Conservation (phyloP, 176 grass and related monocot species). For the Juncus inflexus region DNA sequence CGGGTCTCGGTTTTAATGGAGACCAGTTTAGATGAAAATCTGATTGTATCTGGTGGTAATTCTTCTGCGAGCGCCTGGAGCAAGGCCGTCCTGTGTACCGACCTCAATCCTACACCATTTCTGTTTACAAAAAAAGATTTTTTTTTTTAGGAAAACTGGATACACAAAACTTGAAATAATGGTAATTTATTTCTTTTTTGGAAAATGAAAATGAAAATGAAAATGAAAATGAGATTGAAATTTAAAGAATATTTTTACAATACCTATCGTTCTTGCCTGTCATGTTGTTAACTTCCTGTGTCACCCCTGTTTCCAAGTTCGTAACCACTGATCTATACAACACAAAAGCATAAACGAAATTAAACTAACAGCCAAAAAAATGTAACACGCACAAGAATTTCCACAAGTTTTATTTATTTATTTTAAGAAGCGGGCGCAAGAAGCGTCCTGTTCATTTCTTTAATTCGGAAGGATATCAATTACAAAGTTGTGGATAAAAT, state of each 20-base stretch:
- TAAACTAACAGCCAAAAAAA: not conserved
- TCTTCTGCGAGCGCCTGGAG: constrained; percentile 56
- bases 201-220: too few species aligned
- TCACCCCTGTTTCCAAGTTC: constrained; percentile 42
- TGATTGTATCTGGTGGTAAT: constrained; percentile 45
- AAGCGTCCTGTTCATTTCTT: not conserved
- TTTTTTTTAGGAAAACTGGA: too few species aligned
- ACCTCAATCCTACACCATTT: constrained; percentile 19
- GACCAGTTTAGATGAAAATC: constrained; percentile 52
- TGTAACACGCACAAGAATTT: too few species aligned
- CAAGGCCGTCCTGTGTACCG: constrained; percentile 36
- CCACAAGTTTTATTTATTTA: too few species aligned
- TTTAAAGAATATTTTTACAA: not conserved
- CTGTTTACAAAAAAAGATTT: not conserved
- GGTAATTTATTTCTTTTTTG: too few species aligned
- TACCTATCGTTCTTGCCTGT: constrained; percentile 37
- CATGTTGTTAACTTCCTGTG: constrained; percentile 31
- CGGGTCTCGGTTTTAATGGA: constrained; percentile 30
- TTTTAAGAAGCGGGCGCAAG: not conserved
- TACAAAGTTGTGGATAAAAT: too few species aligned
- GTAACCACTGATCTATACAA: constrained; percentile 29
- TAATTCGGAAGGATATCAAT: too few species aligned
- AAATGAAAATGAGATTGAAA: too few species aligned
- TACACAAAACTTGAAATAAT: too few species aligned
- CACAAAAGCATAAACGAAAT: not conserved